A percentile compares a stretch with the other conserved stretches of the same genome.
phyloP scores from a whole-genome alignment of 805 yeast genomes.

The Metschnikowia gelsemii region DNA sequence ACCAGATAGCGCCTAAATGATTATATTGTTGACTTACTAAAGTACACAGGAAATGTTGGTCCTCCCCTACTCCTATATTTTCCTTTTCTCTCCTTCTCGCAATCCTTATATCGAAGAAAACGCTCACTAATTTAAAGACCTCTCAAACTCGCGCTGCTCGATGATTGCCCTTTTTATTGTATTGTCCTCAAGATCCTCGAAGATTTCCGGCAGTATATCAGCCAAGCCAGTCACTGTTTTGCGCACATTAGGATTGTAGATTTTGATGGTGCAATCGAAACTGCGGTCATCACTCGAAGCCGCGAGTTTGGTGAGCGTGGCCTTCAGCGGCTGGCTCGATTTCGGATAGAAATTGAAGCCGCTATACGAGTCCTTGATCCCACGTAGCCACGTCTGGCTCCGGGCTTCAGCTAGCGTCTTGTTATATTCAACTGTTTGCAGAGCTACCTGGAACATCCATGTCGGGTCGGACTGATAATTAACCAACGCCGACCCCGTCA shows the following conservation, averaged over 20 bases:
- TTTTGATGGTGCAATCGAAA: slow-evolving; percentile 36
- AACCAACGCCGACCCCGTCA: slow-evolving; percentile 41
- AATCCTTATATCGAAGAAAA: background rate
- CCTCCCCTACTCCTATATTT: background rate
- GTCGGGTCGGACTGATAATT: slow-evolving; percentile 58
- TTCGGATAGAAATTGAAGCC: slow-evolving; percentile 76
- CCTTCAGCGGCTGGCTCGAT: slow-evolving; percentile 67
- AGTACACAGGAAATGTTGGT: background rate
- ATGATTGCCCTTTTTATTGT: slow-evolving; percentile 59
- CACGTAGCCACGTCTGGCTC: slow-evolving; percentile 53
- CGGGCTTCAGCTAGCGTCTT: slow-evolving; percentile 56
- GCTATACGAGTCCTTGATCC: slow-evolving; percentile 77
- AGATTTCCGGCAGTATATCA: slow-evolving; percentile 56
- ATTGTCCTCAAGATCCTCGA: slow-evolving; percentile 53
- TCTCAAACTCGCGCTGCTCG: slow-evolving; percentile 57
- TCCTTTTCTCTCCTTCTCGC: background rate
- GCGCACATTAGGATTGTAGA: slow-evolving; percentile 46
- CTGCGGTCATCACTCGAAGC: slow-evolving; percentile 33
- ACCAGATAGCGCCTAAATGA: no score
- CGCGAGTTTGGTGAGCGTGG: slow-evolving; percentile 29
- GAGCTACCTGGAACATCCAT: slow-evolving; percentile 84
- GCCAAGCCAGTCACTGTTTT: slow-evolving; percentile 62
- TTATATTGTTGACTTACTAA: background rate
- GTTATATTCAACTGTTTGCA: slow-evolving; percentile 74
- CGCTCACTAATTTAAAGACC: slow-evolving; percentile 1